These are phyloP conservation scores for Mycena albidolilacea DNA, from an alignment of 768 basidiomycete genomes.

Conservation along the genomic window DNA sequence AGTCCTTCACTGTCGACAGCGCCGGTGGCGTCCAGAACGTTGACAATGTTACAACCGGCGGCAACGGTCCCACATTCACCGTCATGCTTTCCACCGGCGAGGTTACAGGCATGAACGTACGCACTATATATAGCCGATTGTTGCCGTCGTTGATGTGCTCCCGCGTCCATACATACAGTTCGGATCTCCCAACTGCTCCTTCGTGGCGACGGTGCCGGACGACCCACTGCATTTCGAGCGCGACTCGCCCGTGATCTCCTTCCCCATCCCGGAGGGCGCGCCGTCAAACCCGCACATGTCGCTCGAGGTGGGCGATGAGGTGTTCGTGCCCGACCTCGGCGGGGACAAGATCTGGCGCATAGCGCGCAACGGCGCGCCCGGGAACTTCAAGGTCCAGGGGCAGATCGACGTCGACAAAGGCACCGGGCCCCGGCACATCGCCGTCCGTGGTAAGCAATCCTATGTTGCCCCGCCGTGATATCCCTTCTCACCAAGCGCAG, in stretches of 20 bases:
- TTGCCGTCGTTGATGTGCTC: background rate
- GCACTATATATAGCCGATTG: conserved; percentile 34
- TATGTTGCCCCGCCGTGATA: conserved; percentile 61
- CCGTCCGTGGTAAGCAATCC: conserved; percentile 59
- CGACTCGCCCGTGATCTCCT: conserved; percentile 59
- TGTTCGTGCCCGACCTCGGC: conserved; percentile 75
- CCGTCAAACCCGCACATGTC: conserved; percentile 76
- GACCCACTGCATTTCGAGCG: conserved; percentile 55
- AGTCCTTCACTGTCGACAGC: conserved; percentile 65
- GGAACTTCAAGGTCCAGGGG: conserved; percentile 68
- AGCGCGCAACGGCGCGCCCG: conserved; percentile 55
- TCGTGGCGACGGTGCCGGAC: conserved; percentile 55
- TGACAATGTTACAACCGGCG: conserved; percentile 63
- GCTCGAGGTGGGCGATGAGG: conserved; percentile 63
- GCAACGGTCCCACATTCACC: conserved; percentile 66
- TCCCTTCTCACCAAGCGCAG: conserved; percentile 69
- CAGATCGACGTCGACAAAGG: conserved; percentile 66
- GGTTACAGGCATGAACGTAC: conserved; percentile 70
- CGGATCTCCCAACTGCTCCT: conserved; percentile 53
- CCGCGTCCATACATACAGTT: conserved; percentile 43
- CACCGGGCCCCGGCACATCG: conserved; percentile 75
- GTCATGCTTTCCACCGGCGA: conserved; percentile 66
- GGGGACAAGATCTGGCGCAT: conserved; percentile 78
- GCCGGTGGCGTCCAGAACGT: conserved; percentile 57
- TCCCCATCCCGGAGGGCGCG: conserved; percentile 59